Evolutionary conservation across 352 stramenopile genomes (phyloP).

Genomic region (Phytophthora ramorum): DNA sequence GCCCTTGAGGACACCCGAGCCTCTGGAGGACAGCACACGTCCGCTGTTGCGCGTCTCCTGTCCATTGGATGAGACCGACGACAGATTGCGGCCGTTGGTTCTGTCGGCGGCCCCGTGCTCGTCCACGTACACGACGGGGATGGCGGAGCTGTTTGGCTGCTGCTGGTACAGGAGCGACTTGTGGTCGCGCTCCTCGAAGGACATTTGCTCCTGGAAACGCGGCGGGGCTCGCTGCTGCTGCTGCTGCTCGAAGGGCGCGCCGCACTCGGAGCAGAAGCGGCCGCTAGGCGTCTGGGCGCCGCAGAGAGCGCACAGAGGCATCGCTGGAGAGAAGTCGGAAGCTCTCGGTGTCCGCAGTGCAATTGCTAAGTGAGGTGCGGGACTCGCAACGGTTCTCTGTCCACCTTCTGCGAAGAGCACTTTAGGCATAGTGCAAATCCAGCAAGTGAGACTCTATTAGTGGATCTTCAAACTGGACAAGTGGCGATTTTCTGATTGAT

Average conservation of each 20-base stretch:
- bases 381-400: slow-evolving; percentile 15
- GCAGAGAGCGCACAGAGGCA: slow-evolving; percentile 14
- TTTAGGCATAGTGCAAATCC: slow-evolving; percentile 10
- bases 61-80: slow-evolving; percentile 13
- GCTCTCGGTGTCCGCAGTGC: slow-evolving; percentile 1
- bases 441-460: slow-evolving; percentile 12
- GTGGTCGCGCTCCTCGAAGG: slow-evolving; percentile 35
- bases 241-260: slow-evolving; percentile 27
- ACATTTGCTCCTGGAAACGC: slow-evolving; percentile 38
- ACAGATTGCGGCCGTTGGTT: slow-evolving; percentile 19
- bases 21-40: slow-evolving; percentile 7
- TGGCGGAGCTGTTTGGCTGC: slow-evolving; percentile 8
- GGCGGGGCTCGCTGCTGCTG: slow-evolving; percentile 22
- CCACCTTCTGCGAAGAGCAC: slow-evolving; percentile 7
- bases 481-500: slow-evolving; percentile 18
- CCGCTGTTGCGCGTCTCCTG: slow-evolving; percentile 10
- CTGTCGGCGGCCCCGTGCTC: slow-evolving; percentile 9
- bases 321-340: not conserved
- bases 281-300: slow-evolving; percentile 26
- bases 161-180: slow-evolving; percentile 38
- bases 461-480: not conserved
- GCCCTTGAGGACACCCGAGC: slow-evolving; percentile 43
- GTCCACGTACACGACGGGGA: slow-evolving; percentile 42
- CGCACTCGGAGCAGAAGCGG: slow-evolving; percentile 47
- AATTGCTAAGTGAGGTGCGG: slow-evolving; percentile 19